Evolutionary conservation across 768 basidiomycete genomes (phyloP), one percentile per base, ranked within the genome.

Genomic region (Mycena albidolilacea): DNA sequence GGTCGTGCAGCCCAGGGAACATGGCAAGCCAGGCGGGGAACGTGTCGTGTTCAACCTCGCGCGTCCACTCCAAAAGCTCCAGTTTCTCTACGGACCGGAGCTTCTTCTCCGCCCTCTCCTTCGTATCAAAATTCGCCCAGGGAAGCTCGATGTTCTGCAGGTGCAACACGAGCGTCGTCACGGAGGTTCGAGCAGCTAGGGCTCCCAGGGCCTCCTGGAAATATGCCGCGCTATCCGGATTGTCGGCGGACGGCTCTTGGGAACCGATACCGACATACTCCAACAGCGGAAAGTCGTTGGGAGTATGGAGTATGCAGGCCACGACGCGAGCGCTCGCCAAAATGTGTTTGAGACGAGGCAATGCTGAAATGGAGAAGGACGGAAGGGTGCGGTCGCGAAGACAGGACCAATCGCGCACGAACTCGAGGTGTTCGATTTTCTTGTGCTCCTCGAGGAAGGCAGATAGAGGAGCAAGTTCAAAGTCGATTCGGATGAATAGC

Each of bases 381-480:
- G 41, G 50, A 14, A 21, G 17, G 41, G 21, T 10, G 15, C 14
- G 21, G 14, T 21, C 15, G 7, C 41, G 39, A 38, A 54, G 38
- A 54, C 35, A 35, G 23, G 46, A n/a, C 48, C 70, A 52, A 39
- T 71, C 70, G 48, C 38, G 5, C 8, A 38, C 12, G 23, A 67
- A 58, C 7, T 62, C 64, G 12, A 72, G 70, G n/a, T 46, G 43
- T 30, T 72, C 70, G 39, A 72, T 67, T 43, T 38, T 14, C 9
- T 44, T 7, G 50, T 72, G 70, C n/a, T 8, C 41, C 15, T 67
- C 70, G 41, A 72, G 50, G 65, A 72, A 72, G 2, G n/a, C 50
- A 35, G 70, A 62, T 0, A 72, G 65, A 1, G 50, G 7, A 8
- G 21, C 46, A 48, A 12, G 35, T 1, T 67, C 60, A n/a, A 72